phyloP scores from a whole-genome alignment of 805 yeast species.

The Clavispora fructus region DNA sequence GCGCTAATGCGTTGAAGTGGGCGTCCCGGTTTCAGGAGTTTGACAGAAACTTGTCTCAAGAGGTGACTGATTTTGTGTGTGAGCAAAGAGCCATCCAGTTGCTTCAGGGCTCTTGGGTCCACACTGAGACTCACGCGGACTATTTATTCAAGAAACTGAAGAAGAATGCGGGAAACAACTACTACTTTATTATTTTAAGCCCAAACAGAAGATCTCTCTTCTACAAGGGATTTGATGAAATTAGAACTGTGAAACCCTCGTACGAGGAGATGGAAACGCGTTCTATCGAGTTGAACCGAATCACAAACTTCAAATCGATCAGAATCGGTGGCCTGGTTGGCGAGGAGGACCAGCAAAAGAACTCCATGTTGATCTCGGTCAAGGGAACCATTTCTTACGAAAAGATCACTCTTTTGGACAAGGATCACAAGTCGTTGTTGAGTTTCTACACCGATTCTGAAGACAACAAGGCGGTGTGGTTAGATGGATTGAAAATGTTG shows the following conservation, averaged over 20 bases:
- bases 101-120: constrained; percentile 80
- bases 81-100: constrained; percentile 71
- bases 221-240: constrained; percentile 53
- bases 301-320: constrained; percentile 45
- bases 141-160: constrained; percentile 15
- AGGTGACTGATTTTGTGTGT: constrained; percentile 64
- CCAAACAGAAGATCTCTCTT: constrained; percentile 60
- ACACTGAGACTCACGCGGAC: constrained; percentile 50
- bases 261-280: constrained; percentile 53
- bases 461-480: constrained; percentile 66
- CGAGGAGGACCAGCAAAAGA: constrained; percentile 40
- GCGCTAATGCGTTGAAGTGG: constrained; percentile 39
- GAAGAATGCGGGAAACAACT: constrained; percentile 23
- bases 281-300: constrained; percentile 47
- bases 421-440: constrained; percentile 39
- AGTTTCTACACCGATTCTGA: constrained; percentile 67
- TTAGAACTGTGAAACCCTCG: constrained; percentile 45
- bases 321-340: constrained; percentile 40
- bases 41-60: constrained; percentile 44
- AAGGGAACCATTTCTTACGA: constrained; percentile 54
- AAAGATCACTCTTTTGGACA: constrained; percentile 47
- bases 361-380: constrained; percentile 46
- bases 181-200: constrained; percentile 56
- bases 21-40: constrained; percentile 41
- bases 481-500: constrained; percentile 64